Conservation (phyloP, 2,329 filamentous ascomycete species). For the Trichoderma sp. region DNA sequence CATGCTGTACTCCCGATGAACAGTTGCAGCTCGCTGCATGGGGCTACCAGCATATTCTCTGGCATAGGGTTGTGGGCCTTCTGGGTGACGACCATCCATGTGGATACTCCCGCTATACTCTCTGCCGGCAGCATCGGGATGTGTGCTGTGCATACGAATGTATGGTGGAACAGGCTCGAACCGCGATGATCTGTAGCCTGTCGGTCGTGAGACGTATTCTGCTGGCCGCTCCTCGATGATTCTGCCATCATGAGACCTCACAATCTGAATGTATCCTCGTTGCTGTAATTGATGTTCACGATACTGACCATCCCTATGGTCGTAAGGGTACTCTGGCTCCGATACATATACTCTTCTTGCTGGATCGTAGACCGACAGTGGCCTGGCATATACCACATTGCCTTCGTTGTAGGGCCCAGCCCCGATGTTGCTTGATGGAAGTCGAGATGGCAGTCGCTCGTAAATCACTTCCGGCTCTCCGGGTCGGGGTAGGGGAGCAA, state of each 20-base stretch:
- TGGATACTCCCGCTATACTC: slow-evolving; percentile 32
- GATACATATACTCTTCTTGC: slow-evolving; percentile 59
- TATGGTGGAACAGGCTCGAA: slow-evolving; percentile 45
- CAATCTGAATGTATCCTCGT: slow-evolving; percentile 49
- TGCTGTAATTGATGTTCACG: slow-evolving; percentile 58
- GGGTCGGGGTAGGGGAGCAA: slow-evolving; percentile 45
- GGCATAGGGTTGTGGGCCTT: slow-evolving; percentile 34
- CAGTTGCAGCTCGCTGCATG: slow-evolving; percentile 26
- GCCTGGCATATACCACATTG: slow-evolving; percentile 47
- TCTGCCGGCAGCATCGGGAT: slow-evolving; percentile 35
- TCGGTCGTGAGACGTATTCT: slow-evolving; percentile 54
- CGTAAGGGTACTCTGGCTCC: slow-evolving; percentile 58
- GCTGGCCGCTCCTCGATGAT: slow-evolving; percentile 47
- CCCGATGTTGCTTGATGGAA: slow-evolving; percentile 50
- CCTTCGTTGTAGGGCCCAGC: slow-evolving; percentile 51
- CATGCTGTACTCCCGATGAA: slow-evolving; percentile 39
- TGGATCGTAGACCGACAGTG: slow-evolving; percentile 48
- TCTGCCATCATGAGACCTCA: slow-evolving; percentile 41
- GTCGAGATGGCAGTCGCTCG: slow-evolving; percentile 58
- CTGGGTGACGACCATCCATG: slow-evolving; percentile 30
- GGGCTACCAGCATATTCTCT: slow-evolving; percentile 32
- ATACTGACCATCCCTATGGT: slow-evolving; percentile 54
- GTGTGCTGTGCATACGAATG: slow-evolving; percentile 44
- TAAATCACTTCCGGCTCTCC: slow-evolving; percentile 61
- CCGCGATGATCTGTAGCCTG: slow-evolving; percentile 57